Evolutionary conservation across 2,329 filamentous ascomycete species (phyloP), one percentile per base, ranked within the genome.

Genomic region (Pseudogymnoascus sp.): DNA sequence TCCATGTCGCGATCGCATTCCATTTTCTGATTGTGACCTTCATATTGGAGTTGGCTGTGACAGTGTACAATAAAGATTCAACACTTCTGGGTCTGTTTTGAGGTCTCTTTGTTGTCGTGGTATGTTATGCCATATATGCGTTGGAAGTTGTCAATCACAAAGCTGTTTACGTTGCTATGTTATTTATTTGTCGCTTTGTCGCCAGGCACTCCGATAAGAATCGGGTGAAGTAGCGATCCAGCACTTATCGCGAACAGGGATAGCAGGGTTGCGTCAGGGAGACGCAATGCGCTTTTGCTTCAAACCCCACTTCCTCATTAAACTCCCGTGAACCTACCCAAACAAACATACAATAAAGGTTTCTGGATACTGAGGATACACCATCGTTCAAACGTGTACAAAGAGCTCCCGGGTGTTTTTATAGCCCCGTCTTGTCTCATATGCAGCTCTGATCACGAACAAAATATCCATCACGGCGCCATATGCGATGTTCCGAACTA

Each of bases 1-100:
- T 87, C 95, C 95, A 99, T 63, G 92, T 93, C 17, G 95, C 95
- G 67, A 99, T 91, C 3, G 92, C 90, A 72, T 95, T 89, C 91
- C 93, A 97, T 74, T 91, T 85, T 72, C 88, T 90, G 77, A 97
- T 95, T 59, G 87, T 95, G 79, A 97, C 91, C 78, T 96, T 97
- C 95, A 99, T 99, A 62, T 62, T 74, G 68, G 62, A 59, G 26
- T n/a, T 33, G 7, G 50, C 2, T 0, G 28, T 2, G n/a, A 1
- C 4, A 33, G 4, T 1, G 10, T 0, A 19, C 10, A 19, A 6
- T n/a, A 2, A 3, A 21, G 17, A 33, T 33, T 19, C n/a, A 19
- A 57, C n/a, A 19, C n/a, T 19, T 33, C n/a, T 19, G 28, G 28
- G 26, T 57, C 50, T 57, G 50, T 33, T 57, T 15, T 19, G 17